Evolutionary conservation across 306 rosid genomes (phyloP).

Genomic region (Ochetophila trinervis): DNA sequence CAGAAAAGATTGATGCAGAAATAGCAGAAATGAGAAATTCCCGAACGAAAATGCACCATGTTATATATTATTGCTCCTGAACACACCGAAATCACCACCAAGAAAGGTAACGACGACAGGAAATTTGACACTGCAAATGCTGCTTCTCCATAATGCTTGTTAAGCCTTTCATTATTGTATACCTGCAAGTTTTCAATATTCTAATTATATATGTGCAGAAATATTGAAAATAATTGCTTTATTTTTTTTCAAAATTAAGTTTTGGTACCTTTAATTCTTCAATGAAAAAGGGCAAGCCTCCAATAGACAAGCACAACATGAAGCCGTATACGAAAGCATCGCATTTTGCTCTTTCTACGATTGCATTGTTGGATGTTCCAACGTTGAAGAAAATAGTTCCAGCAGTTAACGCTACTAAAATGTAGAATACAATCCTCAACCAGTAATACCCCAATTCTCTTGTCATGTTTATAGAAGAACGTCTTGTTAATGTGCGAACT

Average conservation of each 20-base stretch:
- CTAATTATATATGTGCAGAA: too few relatives aligned
- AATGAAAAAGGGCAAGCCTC: slow-evolving; percentile 25
- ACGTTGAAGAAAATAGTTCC: slow-evolving; percentile 18
- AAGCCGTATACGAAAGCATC: slow-evolving; percentile 27
- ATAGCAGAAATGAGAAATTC: slow-evolving; percentile 10
- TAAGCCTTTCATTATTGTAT: not conserved
- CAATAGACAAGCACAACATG: slow-evolving; percentile 29
- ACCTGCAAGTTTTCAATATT: slow-evolving; percentile 6
- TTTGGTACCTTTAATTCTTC: slow-evolving; percentile 24
- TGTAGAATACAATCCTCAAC: slow-evolving; percentile 20
- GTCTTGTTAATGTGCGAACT: slow-evolving; percentile 7
- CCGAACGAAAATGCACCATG: not conserved
- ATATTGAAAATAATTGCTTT: too few relatives aligned
- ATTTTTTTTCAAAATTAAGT: too few relatives aligned
- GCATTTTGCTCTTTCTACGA: slow-evolving; percentile 21
- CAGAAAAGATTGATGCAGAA: slow-evolving; percentile 9
- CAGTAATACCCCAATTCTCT: slow-evolving; percentile 30
- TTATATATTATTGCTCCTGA: not conserved
- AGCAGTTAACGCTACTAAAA: slow-evolving; percentile 7
- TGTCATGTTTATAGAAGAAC: slow-evolving; percentile 25
- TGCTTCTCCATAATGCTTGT: slow-evolving; percentile 2
- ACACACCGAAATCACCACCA: slow-evolving; percentile 1
- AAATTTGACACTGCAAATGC: not conserved
- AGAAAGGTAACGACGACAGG: slow-evolving; percentile 1
- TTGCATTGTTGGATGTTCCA: slow-evolving; percentile 6